These are phyloP conservation scores for Chimonanthus praecox DNA, from an alignment of 164 flowering plant genomes.

Conservation along the genomic window DNA sequence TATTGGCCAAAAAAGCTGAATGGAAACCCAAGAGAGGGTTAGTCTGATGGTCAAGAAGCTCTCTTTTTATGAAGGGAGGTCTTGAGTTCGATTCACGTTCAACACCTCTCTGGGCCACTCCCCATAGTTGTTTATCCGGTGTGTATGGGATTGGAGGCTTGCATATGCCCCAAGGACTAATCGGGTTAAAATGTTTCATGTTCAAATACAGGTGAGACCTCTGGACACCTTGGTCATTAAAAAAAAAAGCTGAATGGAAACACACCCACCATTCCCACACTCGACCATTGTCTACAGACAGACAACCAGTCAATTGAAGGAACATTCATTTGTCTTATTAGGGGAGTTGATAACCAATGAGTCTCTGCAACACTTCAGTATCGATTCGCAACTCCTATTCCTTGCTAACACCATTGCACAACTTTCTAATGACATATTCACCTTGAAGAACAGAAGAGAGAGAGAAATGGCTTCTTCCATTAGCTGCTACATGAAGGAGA, in stretches of 20 bases:
- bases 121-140: too few species aligned
- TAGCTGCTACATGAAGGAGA: conserved; percentile 7
- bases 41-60: too few species aligned
- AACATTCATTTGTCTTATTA: neutral
- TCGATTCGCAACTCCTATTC: neutral
- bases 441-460: conserved; percentile 1
- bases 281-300: neutral
- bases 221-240: too few species aligned
- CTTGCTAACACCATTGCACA: neutral
- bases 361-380: neutral
- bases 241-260: conserved; percentile 1
- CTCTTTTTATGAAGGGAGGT: too few species aligned
- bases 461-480: neutral
- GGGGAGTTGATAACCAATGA: neutral
- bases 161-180: too few species aligned
- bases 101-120: too few species aligned
- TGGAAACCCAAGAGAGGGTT: neutral
- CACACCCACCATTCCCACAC: neutral
- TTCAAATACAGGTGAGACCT: too few species aligned
- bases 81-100: too few species aligned
- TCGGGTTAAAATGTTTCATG: too few species aligned
- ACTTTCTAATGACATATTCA: conserved; percentile 1
- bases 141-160: too few species aligned
- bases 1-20: neutral
- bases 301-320: neutral